Evolutionary conservation across 2,329 filamentous ascomycete genomes (phyloP).

Genomic region (Sporothrix phasma): DNA sequence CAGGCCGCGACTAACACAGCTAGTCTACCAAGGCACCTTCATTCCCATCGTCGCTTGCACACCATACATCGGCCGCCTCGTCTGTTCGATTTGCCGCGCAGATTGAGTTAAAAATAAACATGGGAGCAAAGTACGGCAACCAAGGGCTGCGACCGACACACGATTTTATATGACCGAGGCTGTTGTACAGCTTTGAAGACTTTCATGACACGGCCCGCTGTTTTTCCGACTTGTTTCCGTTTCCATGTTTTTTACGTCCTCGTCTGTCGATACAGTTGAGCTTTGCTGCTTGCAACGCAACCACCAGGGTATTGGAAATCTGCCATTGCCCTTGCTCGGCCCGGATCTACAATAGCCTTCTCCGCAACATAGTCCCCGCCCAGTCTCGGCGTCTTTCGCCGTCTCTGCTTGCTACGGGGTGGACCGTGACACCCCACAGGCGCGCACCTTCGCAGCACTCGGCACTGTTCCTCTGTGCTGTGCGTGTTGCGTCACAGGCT

Average conservation of each 20-base stretch:
- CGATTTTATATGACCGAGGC: neutral
- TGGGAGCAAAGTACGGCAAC: neutral
- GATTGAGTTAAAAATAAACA: slow-evolving; percentile 5
- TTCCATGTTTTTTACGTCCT: neutral
- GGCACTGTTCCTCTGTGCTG: neutral
- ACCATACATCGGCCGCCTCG: slow-evolving; percentile 8
- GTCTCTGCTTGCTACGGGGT: neutral
- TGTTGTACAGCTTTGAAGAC: neutral
- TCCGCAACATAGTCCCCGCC: neutral
- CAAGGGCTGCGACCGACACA: too few relatives aligned
- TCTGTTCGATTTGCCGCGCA: neutral
- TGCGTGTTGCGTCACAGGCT: neutral
- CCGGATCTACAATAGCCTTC: neutral
- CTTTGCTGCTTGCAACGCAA: neutral
- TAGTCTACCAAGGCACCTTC: neutral
- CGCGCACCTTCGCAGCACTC: neutral
- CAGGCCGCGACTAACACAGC: neutral
- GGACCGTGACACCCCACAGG: neutral
- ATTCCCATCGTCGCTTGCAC: neutral
- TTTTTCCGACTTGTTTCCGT: neutral
- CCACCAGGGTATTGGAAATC: neutral
- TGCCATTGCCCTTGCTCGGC: neutral
- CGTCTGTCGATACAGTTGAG: neutral
- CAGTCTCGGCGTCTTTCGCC: neutral
- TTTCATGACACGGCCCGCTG: too few relatives aligned